A percentile compares a stretch with the other conserved stretches of the same genome.
Conservation (phyloP, 208 protist species). For the Wallacemonas collosoma region DNA sequence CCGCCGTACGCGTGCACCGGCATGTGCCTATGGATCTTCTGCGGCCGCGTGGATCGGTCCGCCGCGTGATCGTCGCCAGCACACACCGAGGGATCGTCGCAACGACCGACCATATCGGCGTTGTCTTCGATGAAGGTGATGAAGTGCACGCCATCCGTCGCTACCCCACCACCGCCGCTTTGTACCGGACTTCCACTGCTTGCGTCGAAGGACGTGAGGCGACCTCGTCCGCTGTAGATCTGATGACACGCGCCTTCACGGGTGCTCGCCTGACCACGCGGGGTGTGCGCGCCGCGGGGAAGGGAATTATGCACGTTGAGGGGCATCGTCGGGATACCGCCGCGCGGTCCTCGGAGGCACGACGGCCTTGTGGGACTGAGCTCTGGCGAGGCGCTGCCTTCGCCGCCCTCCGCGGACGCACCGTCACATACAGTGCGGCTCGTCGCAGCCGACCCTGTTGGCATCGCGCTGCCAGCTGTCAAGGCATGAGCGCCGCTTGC, state of each 20-base stretch:
- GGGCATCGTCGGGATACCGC: too few relatives aligned
- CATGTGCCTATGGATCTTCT: not conserved
- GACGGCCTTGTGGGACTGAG: not conserved
- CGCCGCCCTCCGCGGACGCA: conserved; percentile 1
- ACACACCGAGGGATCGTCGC: not conserved
- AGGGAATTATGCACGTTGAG: too few relatives aligned
- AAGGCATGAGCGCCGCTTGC: not conserved
- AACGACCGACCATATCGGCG: not conserved
- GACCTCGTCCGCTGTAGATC: too few relatives aligned
- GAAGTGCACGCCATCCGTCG: not conserved
- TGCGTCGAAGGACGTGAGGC: too few relatives aligned
- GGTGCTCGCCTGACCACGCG: too few relatives aligned
- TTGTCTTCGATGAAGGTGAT: not conserved
- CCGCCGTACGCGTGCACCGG: not conserved
- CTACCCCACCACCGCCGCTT: not conserved
- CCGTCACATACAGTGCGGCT: not conserved
- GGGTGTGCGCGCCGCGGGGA: too few relatives aligned
- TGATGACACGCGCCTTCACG: too few relatives aligned
- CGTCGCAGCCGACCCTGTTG: not conserved
- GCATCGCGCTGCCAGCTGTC: not conserved
- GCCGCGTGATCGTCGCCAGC: not conserved
- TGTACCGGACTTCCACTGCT: not conserved
- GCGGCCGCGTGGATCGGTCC: not conserved
- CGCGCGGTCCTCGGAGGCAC: too few relatives aligned
- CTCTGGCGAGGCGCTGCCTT: not conserved